A percentile compares a stretch with the other conserved stretches of the same genome.
phyloP scores from a whole-genome alignment of 176 grass and related monocot species.

The Bothriochloa decipiens region DNA sequence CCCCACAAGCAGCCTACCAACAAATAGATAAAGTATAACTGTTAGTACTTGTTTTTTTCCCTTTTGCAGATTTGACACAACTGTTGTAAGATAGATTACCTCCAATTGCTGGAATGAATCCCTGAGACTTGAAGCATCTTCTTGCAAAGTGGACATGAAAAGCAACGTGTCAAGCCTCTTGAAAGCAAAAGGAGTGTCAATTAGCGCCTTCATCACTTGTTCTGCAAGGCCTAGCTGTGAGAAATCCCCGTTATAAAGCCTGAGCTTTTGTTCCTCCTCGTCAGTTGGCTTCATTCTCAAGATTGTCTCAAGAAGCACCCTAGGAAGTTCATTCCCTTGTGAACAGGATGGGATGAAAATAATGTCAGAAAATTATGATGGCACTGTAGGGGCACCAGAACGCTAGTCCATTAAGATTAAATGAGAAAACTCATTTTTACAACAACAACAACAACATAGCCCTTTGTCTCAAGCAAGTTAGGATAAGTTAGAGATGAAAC shows the following conservation, averaged over 20 bases:
- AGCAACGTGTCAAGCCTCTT: constrained; percentile 68
- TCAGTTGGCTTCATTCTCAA: constrained; percentile 82
- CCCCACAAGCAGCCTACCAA: constrained; percentile 73
- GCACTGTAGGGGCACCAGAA: not conserved
- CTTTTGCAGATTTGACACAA: constrained; percentile 18
- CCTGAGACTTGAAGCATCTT: constrained; percentile 70
- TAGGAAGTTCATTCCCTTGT: constrained; percentile 83
- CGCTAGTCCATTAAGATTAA: not conserved
- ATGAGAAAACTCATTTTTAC: not conserved
- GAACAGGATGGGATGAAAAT: constrained; percentile 18
- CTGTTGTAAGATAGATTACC: constrained; percentile 52
- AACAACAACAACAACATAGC: too few species aligned
- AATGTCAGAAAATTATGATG: constrained; percentile 25
- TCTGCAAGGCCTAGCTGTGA: constrained; percentile 65
- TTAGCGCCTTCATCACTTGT: constrained; percentile 73
- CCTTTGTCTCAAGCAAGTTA: too few species aligned
- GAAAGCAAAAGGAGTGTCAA: constrained; percentile 76
- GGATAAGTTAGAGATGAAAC: too few species aligned
- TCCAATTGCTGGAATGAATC: constrained; percentile 73
- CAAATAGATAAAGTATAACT: constrained; percentile 3
- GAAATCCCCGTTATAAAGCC: constrained; percentile 64
- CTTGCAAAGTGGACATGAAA: constrained; percentile 80
- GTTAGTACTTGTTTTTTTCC: not conserved
- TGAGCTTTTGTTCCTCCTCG: constrained; percentile 75
- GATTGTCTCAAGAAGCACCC: constrained; percentile 70